These are phyloP conservation scores for Glaciozyma martinii DNA, from an alignment of 768 basidiomycete species.

Conservation along the genomic window DNA sequence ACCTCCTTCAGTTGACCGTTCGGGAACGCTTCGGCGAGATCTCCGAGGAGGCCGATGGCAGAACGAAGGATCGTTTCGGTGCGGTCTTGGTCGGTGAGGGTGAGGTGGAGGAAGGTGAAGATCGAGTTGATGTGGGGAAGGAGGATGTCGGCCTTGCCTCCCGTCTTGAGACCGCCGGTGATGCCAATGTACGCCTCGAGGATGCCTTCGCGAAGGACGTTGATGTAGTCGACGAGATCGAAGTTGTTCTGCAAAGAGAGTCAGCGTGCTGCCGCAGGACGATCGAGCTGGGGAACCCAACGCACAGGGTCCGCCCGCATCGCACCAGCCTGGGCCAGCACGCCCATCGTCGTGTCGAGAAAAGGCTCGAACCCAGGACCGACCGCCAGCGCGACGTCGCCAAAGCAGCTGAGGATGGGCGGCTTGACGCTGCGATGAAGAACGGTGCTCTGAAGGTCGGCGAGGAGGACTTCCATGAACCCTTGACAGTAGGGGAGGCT, in stretches of 20 bases:
- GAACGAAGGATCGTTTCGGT: conserved; percentile 67
- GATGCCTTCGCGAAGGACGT: conserved; percentile 82
- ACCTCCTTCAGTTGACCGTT: conserved; percentile 69
- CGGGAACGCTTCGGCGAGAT: conserved; percentile 81
- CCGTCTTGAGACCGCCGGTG: conserved; percentile 78
- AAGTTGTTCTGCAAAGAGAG: conserved; percentile 56
- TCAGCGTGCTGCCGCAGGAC: background rate
- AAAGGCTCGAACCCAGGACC: conserved; percentile 76
- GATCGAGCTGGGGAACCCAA: conserved; percentile 8
- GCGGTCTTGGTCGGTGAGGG: conserved; percentile 71
- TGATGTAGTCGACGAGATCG: conserved; percentile 86
- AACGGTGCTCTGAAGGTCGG: conserved; percentile 81
- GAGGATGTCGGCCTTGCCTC: conserved; percentile 63
- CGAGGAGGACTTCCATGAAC: conserved; percentile 86
- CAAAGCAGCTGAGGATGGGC: conserved; percentile 88
- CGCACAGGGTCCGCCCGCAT: conserved; percentile 78
- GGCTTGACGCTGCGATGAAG: conserved; percentile 93
- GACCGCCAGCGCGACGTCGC: conserved; percentile 90
- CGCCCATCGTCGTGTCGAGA: conserved; percentile 78
- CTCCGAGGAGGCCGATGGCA: conserved; percentile 78
- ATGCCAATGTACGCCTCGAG: conserved; percentile 95
- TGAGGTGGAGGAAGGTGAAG: conserved; percentile 65
- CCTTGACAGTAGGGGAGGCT: conserved; percentile 70
- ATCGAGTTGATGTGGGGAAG: conserved; percentile 63
- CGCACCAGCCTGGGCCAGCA: conserved; percentile 79